Base-by-base conservation (phyloP, 129 eudicot species). In the Helichrysum umbraculigerum region DNA sequence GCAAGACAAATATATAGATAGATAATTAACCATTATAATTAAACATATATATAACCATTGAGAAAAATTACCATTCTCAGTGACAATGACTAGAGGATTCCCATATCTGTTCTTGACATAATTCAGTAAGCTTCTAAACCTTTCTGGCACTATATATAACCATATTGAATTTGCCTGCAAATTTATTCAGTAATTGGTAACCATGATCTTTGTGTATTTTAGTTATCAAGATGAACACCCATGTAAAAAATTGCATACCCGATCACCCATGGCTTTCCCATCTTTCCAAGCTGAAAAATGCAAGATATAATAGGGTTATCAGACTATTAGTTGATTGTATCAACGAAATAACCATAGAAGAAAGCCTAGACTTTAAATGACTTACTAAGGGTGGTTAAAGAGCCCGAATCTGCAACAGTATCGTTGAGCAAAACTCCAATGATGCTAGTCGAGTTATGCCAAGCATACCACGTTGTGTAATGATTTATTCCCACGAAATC, bases 401-500 rank as follows among this genome's bases (percentile, higher is more conserved):
- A 74, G 6, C 96, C 99, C 6, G 89, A 87, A 79, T 91, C 96
- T 34, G 96, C 78, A n/a, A 85, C 41, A 21, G 96, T 47, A 72
- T 95, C 97, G 8, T 89, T 86, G 73, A 95, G 87, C 61, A 95
- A 63, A 50, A 68, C 78, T 2, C 90, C 91, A 35, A 79, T 74
- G 41, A 88, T 61, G 85, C 85, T 76, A 16, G 87, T 87, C 7
- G 77, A 74, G 77, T 88, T 85, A 50, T 83, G 59, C 80, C 58
- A 79, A 4, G 88, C 94, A 41, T 86, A 95, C 88, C 88, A 89
- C 2, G 97, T 89, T 5, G 99, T 95, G 82, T 95, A 95, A 78
- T 95, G 99, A 78, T 95, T 95, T 37, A 95, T 86, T 30, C 99
- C 99, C 17, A 95, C 86, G 35, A 95, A 95, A 79, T 95, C 96